These are phyloP conservation scores for Bidens hawaiensis DNA, from an alignment of 140 eudicot genomes.

Conservation along the genomic window DNA sequence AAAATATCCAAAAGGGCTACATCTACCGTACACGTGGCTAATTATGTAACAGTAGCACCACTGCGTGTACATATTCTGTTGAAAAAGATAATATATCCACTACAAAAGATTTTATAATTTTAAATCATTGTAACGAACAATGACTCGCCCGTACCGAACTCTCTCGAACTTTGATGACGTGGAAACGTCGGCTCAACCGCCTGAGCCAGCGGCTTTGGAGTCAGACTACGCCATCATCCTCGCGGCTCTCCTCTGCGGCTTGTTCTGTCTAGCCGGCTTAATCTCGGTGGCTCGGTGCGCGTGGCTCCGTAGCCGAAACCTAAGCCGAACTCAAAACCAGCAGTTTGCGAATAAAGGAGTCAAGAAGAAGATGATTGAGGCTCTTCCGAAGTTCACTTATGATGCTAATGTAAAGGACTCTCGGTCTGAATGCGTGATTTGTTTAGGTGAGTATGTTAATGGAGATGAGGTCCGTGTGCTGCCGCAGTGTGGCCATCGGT, in stretches of 20 bases:
- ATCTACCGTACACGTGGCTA: conserved; percentile 23
- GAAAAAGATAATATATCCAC: no score
- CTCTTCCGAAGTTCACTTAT: conserved; percentile 32
- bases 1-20: background rate
- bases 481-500: conserved; percentile 57
- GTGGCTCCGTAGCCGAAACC: conserved; percentile 30
- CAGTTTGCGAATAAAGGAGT: conserved; percentile 29
- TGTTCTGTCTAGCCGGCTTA: conserved; percentile 38
- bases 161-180: conserved; percentile 9
- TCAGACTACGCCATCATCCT: conserved; percentile 41
- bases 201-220: conserved; percentile 25
- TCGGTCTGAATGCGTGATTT: conserved; percentile 49
- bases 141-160: conserved; percentile 28
- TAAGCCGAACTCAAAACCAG: background rate
- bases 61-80: no score
- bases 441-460: conserved; percentile 41
- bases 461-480: conserved; percentile 55
- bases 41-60: background rate
- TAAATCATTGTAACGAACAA: conserved; percentile 11
- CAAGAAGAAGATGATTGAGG: conserved; percentile 34
- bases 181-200: conserved; percentile 23
- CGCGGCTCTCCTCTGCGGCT: conserved; percentile 44
- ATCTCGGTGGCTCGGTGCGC: conserved; percentile 48
- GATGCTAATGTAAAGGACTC: background rate
- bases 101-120: no score